These are phyloP conservation scores for Caloboletus firmus DNA, from an alignment of 1,284 basidiomycete species.

Conservation along the genomic window DNA sequence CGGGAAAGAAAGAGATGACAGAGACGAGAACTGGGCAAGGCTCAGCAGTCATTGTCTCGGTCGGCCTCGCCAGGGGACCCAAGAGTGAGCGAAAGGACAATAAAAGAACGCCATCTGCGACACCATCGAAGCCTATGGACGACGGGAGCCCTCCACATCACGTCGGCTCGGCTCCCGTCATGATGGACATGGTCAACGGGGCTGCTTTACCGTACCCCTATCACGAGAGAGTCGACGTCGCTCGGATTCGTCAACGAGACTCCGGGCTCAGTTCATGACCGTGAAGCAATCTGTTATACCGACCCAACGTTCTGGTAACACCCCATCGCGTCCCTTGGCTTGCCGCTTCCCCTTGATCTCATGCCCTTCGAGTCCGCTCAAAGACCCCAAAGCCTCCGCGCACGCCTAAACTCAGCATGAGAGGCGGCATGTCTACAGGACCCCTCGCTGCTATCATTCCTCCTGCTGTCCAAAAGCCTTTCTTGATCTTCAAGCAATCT, in stretches of 20 bases:
- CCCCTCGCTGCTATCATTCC: conserved; percentile 60
- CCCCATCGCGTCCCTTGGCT: conserved; percentile 18
- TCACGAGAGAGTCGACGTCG: conserved; percentile 22
- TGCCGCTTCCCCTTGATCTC: conserved; percentile 25
- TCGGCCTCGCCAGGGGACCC: conserved; percentile 40
- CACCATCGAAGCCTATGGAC: conserved; percentile 3
- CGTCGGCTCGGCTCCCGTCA: not conserved
- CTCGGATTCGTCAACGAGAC: conserved; percentile 31
- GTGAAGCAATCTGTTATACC: conserved; percentile 30
- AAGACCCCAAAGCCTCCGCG: conserved; percentile 43
- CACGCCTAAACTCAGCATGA: conserved; percentile 50
- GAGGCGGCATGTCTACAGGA: conserved; percentile 64
- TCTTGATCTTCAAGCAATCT: conserved; percentile 46
- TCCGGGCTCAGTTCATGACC: conserved; percentile 28
- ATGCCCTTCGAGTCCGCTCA: conserved; percentile 28
- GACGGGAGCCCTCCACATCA: conserved; percentile 10
- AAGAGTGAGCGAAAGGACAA: conserved; percentile 35
- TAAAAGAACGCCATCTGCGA: not conserved
- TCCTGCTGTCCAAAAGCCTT: conserved; percentile 38
- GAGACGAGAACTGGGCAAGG: conserved; percentile 55
- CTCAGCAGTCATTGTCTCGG: conserved; percentile 59
- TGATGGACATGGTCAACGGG: conserved; percentile 3
- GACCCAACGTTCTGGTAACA: conserved; percentile 15
- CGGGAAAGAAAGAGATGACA: conserved; percentile 39
- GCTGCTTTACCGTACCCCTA: not conserved